Conservation (phyloP, 352 stramenopile genomes). For the Phytophthora cryptogea region DNA sequence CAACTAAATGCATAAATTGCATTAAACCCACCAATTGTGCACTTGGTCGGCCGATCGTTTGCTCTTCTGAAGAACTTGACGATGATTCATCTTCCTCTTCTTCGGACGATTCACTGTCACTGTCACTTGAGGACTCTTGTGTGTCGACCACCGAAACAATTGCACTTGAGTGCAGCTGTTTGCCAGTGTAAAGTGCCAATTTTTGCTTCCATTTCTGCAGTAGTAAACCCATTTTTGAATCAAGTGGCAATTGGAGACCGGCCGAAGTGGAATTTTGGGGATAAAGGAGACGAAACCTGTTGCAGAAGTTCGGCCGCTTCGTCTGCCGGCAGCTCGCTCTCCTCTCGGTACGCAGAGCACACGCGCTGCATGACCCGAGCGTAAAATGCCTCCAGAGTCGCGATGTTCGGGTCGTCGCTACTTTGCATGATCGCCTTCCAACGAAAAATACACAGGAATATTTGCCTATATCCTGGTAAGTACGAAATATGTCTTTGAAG, state of each 20-base stretch:
- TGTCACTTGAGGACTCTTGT: slow-evolving; percentile 3
- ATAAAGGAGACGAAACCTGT: slow-evolving; percentile 22
- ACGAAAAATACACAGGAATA: not conserved
- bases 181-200: slow-evolving; percentile 41
- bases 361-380: slow-evolving; percentile 62
- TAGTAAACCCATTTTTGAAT: slow-evolving; percentile 1
- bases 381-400: slow-evolving; percentile 56
- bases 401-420: slow-evolving; percentile 11
- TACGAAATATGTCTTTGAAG: slow-evolving; percentile 6
- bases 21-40: slow-evolving; percentile 23
- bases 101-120: slow-evolving; percentile 9
- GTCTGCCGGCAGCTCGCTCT: slow-evolving; percentile 21
- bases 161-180: not conserved
- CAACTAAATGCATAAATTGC: not conserved
- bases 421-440: slow-evolving; percentile 1
- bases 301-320: slow-evolving; percentile 27
- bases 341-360: slow-evolving; percentile 45
- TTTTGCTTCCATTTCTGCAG: slow-evolving; percentile 50
- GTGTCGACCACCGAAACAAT: not conserved
- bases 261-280: not conserved
- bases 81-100: slow-evolving; percentile 8
- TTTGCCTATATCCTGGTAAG: slow-evolving; percentile 17
- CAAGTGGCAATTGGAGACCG: not conserved
- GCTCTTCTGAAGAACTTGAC: slow-evolving; percentile 14
- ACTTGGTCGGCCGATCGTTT: slow-evolving; percentile 24